Percentiles rank a stretch among this genome's conserved stretches.
Evolutionary conservation across 805 yeast species (phyloP).

Genomic region (Kazachstania kunashirensis): DNA sequence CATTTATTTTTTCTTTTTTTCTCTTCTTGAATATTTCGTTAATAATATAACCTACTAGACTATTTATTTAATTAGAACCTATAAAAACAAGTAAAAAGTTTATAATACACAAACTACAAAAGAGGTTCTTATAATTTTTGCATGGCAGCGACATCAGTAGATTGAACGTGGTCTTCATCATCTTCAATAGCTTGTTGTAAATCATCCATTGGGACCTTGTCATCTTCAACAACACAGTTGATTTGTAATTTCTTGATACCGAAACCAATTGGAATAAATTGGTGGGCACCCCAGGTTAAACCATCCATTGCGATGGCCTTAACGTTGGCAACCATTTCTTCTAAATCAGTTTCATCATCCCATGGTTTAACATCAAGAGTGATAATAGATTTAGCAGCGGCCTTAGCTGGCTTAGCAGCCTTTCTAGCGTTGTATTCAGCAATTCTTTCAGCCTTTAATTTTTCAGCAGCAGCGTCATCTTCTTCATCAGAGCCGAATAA

Average conservation of each 20-base stretch:
- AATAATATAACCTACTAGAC: no score
- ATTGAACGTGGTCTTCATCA: slow-evolving; percentile 99
- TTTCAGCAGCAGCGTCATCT: slow-evolving; percentile 95
- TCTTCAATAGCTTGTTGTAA: slow-evolving; percentile 68
- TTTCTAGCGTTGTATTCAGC: slow-evolving; percentile 97
- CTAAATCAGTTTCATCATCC: slow-evolving; percentile 98
- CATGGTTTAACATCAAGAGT: slow-evolving; percentile 98
- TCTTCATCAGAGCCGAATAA: slow-evolving; percentile 93
- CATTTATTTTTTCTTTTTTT: no score
- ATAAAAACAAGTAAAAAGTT: no score
- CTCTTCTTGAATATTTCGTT: no score
- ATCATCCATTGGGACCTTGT: slow-evolving; percentile 84
- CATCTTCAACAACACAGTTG: slow-evolving; percentile 97
- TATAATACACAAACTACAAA: background rate
- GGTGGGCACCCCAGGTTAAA: slow-evolving; percentile 96
- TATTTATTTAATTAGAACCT: no score
- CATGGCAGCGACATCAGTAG: slow-evolving; percentile 98
- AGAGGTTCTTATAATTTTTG: slow-evolving; percentile 64
- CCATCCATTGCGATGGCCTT: slow-evolving; percentile 84
- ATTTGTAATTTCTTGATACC: slow-evolving; percentile 99
- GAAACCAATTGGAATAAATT: slow-evolving; percentile 94
- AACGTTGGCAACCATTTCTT: slow-evolving; percentile 76
- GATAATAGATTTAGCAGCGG: slow-evolving; percentile 96
- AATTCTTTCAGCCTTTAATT: slow-evolving; percentile 92
- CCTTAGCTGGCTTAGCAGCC: slow-evolving; percentile 94